Base-by-base conservation (phyloP, 371 early-diverging fungal species). In the Circinella minor region DNA sequence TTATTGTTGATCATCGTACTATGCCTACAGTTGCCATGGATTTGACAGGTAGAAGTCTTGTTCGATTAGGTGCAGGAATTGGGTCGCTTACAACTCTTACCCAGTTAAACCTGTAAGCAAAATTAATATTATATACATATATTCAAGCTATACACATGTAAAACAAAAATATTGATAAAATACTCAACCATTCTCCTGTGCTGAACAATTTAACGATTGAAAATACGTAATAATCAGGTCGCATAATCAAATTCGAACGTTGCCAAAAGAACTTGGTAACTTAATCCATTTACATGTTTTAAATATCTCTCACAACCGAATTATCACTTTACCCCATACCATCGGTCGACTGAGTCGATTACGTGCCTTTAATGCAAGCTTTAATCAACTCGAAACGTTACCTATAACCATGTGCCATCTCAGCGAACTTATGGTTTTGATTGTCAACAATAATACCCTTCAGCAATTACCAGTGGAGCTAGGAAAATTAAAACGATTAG, bases 41-140 rank as follows among this genome's bases (percentile, higher is more conserved):
- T 74, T 49, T 80, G 20, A 74, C 78, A 8, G 74, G 73, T 3
- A 66, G 71, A 57, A 65, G 72, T 13, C 49, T 80, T 18, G 71
- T 80, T n/a, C 74, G 74, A 64, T 62, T 81, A 47, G 79, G 80
- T 38, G 74, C 78, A 0, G 77, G 77, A 39, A 76, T 81, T 66
- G 76, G 74, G 3, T 73, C 66, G 37, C 65, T 81, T 3, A 48
- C 43, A 11, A 73, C 76, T 18, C 71, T 80, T 13, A 80, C 80
- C 14, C 75, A 80, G 62, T 55, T 82, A 36, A 70, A 80, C 55
- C 51, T 82, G 81, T 77, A 80, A 72, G 76, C 2, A 27, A 27
- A 27, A 27, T 27, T 27, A 1, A 27, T 27, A 27, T n/a, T n/a
- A n/a, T n/a, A 27, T 27, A 27, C 2, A 27, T 27, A 27, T 27